These are phyloP conservation scores for Gloeopeniophorella convolvens DNA, from an alignment of 768 basidiomycete species.

Conservation along the genomic window DNA sequence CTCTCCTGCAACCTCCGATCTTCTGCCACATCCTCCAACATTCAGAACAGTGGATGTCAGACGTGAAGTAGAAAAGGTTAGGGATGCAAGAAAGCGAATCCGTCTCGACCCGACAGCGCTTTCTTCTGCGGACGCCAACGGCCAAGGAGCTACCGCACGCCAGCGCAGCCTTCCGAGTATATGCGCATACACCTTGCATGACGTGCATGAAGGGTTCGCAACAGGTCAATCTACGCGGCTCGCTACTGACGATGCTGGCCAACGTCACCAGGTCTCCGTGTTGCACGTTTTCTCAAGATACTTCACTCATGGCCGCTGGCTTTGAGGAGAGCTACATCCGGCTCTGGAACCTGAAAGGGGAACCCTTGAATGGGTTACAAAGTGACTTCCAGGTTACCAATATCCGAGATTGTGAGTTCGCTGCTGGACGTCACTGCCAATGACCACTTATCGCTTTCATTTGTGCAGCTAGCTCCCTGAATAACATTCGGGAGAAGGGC, in stretches of 20 bases:
- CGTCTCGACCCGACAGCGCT: slow-evolving; percentile 72
- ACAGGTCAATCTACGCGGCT: slow-evolving; percentile 4
- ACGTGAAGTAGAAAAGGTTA: slow-evolving; percentile 82
- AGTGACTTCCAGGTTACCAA: slow-evolving; percentile 67
- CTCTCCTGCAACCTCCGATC: slow-evolving; percentile 62
- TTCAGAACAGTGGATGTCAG: slow-evolving; percentile 87
- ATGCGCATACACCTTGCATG: slow-evolving; percentile 92
- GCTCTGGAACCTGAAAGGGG: slow-evolving; percentile 91
- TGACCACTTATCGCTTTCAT: slow-evolving; percentile 4
- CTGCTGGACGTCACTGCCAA: neutral
- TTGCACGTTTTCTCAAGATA: slow-evolving; percentile 84
- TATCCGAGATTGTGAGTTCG: slow-evolving; percentile 59
- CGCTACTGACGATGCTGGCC: slow-evolving; percentile 1
- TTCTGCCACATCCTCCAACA: slow-evolving; percentile 72
- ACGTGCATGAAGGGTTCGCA: slow-evolving; percentile 87
- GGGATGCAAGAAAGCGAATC: slow-evolving; percentile 90
- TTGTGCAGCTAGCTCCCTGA: slow-evolving; percentile 52
- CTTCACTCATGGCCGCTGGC: slow-evolving; percentile 88
- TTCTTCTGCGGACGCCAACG: slow-evolving; percentile 48
- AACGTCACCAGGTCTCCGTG: slow-evolving; percentile 60
- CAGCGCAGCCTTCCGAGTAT: slow-evolving; percentile 82
- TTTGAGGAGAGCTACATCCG: slow-evolving; percentile 95
- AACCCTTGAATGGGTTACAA: slow-evolving; percentile 69
- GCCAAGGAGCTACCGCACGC: slow-evolving; percentile 51
- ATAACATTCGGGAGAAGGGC: slow-evolving; percentile 71